phyloP scores from a whole-genome alignment of 805 yeast genomes.

The Metschnikowia noctiluminum region DNA sequence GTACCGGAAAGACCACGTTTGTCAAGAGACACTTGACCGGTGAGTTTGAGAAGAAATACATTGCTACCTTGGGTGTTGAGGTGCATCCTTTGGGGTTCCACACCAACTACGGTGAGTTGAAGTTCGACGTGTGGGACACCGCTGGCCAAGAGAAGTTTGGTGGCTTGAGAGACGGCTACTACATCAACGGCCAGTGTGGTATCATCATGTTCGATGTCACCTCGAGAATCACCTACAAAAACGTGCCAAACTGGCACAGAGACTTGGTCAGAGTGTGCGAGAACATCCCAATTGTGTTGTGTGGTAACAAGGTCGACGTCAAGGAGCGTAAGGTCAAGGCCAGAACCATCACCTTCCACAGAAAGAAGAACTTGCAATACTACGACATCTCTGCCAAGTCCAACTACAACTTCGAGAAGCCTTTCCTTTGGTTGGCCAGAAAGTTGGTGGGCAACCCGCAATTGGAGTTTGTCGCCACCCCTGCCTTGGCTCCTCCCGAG shows the following conservation, averaged over 20 bases:
- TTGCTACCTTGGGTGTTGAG: slow-evolving; percentile 99
- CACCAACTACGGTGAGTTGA: slow-evolving; percentile 98
- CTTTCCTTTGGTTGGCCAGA: slow-evolving; percentile 99
- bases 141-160: slow-evolving; percentile 99
- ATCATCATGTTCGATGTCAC: slow-evolving; percentile 99
- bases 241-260: slow-evolving; percentile 99
- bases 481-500: slow-evolving; percentile 99
- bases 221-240: slow-evolving; percentile 98
- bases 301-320: slow-evolving; percentile 99
- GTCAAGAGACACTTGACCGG: slow-evolving; percentile 99
- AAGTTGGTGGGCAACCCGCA: slow-evolving; percentile 97
- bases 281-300: slow-evolving; percentile 96
- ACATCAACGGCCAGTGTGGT: slow-evolving; percentile 99
- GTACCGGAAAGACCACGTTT: slow-evolving; percentile 99
- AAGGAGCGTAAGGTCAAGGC: slow-evolving; percentile 99
- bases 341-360: slow-evolving; percentile 99
- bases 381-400: slow-evolving; percentile 99
- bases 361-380: slow-evolving; percentile 99
- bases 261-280: slow-evolving; percentile 99
- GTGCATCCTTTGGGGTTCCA: slow-evolving; percentile 97
- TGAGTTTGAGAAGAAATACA: slow-evolving; percentile 98
- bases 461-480: slow-evolving; percentile 97
- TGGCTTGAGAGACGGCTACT: slow-evolving; percentile 99
- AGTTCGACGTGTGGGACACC: slow-evolving; percentile 99
- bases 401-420: slow-evolving; percentile 99